Evolutionary conservation across 2,329 filamentous ascomycete species (phyloP).

Genomic region (Neophaeococcomyces mojaviensis): DNA sequence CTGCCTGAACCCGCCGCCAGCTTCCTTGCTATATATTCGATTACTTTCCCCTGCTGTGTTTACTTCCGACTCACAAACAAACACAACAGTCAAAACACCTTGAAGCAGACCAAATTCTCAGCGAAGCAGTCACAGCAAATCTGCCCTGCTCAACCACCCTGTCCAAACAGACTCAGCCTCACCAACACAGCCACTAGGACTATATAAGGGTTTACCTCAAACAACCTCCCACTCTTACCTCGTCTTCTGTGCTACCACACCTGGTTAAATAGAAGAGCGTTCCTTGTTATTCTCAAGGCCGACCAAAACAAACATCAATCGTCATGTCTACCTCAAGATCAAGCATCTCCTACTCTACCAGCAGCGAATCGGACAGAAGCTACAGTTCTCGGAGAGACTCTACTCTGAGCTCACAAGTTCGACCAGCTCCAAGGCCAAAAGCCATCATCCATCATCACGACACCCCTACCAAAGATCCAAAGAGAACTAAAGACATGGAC

Average conservation of each 20-base stretch:
- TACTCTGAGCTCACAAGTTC: background rate
- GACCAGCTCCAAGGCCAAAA: constrained; percentile 5
- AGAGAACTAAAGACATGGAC: constrained; percentile 9
- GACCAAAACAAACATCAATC: background rate
- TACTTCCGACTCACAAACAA: background rate
- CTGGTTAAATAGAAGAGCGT: too few species aligned
- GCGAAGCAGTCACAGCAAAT: background rate
- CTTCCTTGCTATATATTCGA: constrained; percentile 1
- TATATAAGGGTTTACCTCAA: background rate
- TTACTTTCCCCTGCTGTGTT: background rate
- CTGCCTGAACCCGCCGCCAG: background rate
- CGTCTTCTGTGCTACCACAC: too few species aligned
- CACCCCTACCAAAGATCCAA: constrained; percentile 5
- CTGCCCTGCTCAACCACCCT: background rate
- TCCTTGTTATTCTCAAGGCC: background rate
- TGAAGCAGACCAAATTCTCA: constrained; percentile 2
- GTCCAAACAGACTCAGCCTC: constrained; percentile 5
- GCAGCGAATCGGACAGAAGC: constrained; percentile 1
- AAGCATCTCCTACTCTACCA: constrained; percentile 6
- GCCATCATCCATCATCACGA: constrained; percentile 3
- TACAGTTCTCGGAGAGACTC: constrained; percentile 7
- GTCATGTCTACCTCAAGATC: constrained; percentile 6
- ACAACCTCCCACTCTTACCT: background rate
- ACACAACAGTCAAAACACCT: background rate
- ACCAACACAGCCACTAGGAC: background rate